phyloP scores from a whole-genome alignment of 108 stramenopile species.

The Cyclotella atomus region DNA sequence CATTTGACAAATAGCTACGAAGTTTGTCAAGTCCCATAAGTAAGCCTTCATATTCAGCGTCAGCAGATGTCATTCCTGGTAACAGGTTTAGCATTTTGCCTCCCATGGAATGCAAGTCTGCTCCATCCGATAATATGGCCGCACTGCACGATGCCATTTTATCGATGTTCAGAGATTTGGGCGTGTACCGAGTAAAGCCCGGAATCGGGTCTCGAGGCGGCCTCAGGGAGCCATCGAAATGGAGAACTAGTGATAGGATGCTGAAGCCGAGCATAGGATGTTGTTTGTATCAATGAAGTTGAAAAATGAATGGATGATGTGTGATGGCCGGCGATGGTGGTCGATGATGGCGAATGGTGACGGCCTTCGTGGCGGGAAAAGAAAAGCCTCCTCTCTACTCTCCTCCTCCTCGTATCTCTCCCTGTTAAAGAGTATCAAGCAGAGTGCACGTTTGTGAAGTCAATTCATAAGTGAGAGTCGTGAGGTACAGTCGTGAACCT shows the following conservation, averaged over 20 bases:
- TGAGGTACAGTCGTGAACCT: too few species aligned
- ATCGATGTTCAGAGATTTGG: constrained; percentile 16
- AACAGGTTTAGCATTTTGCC: constrained; percentile 36
- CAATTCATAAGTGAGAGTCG: too few species aligned
- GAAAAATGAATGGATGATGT: not conserved
- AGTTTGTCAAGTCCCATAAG: constrained; percentile 65
- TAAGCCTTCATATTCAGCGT: constrained; percentile 73
- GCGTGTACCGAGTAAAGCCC: constrained; percentile 16
- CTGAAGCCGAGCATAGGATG: not conserved
- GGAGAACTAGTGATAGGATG: constrained; percentile 31
- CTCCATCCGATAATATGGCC: constrained; percentile 20
- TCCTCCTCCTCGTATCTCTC: too few species aligned
- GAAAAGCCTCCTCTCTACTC: too few species aligned
- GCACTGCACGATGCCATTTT: constrained; percentile 50
- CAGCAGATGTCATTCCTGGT: constrained; percentile 63
- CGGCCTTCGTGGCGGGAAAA: too few species aligned
- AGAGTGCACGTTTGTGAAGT: too few species aligned
- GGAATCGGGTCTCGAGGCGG: constrained; percentile 61
- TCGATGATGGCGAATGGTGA: not conserved
- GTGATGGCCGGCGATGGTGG: not conserved
- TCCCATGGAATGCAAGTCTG: constrained; percentile 48
- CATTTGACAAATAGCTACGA: constrained; percentile 5
- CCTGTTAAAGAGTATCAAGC: too few species aligned
- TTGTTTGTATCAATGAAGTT: not conserved
- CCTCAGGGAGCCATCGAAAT: constrained; percentile 76